Base-by-base conservation (phyloP, 371 early-diverging fungal species). In the Actinomortierella ambigua region DNA sequence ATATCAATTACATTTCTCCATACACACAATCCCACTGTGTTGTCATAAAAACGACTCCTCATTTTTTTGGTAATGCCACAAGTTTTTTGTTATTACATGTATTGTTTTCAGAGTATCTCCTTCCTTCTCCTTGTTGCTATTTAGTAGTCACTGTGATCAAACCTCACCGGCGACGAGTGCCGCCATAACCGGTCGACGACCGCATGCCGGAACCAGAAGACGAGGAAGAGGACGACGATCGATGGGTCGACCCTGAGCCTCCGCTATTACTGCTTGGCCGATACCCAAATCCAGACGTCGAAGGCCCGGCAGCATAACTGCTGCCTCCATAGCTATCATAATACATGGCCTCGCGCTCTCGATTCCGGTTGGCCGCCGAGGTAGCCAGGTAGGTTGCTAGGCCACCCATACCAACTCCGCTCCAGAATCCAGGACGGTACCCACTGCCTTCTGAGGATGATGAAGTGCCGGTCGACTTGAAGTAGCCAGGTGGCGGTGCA, bases 341-440 rank as follows among this genome's bases (percentile, higher is more conserved):
- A 26, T 53, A 50, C 7, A 64, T 53, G 5, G 69, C 56, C 7
- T 26, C 22, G 43, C 4, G 59, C 34, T 49, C 15, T 27, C 48
- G 64, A 42, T 58, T 42, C 29, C 55, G 53, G 53, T 65, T 54
- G 24, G 57, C 40, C 14, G 59, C 59, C 9, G 48, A 48, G 1
- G 73, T 28, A 2, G 73, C 73, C 40, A 77, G 28, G 44, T 77
- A 61, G 1, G 69, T 59, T 27, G 65, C 69, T 1, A 68, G n/a
- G 4, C 75, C 67, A 14, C 76, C 79, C 4, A 69, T 50, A 8
- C 65, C 79, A 14, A 77, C 48, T 7, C 80, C 80, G 3, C 77
- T 56, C 79, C 79, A 79, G 57, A 79, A 79, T 4, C 77, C 77
- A 17, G 76, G 78, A 18, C 65, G 50, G 48, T 61, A 64, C 9